phyloP scores from a whole-genome alignment of 805 yeast species.

The Candida corydali region DNA sequence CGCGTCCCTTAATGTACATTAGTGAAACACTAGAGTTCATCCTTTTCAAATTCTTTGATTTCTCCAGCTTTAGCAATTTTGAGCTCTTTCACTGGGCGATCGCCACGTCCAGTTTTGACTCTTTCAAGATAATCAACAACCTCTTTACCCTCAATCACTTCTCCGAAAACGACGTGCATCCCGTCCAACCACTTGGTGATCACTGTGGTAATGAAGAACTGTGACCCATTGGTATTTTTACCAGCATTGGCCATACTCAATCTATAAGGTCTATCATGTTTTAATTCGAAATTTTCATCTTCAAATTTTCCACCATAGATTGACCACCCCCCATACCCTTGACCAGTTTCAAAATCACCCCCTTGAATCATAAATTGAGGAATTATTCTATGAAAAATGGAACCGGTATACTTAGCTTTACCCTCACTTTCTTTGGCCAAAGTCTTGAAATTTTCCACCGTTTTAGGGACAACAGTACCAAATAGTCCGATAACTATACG shows the following conservation, averaged over 20 bases:
- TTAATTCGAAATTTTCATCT: slow-evolving; percentile 72
- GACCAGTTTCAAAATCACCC: slow-evolving; percentile 46
- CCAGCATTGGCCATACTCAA: slow-evolving; percentile 98
- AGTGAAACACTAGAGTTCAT: slow-evolving; percentile 28
- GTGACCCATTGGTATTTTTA: slow-evolving; percentile 97
- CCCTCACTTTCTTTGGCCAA: slow-evolving; percentile 52
- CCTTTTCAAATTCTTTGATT: slow-evolving; percentile 14
- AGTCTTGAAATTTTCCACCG: slow-evolving; percentile 94
- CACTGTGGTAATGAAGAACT: slow-evolving; percentile 93
- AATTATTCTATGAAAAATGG: slow-evolving; percentile 46
- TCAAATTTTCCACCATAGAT: slow-evolving; percentile 68
- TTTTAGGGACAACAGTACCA: slow-evolving; percentile 90
- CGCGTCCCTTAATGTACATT: too few relatives aligned
- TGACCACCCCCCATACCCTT: slow-evolving; percentile 45
- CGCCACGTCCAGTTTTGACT: slow-evolving; percentile 60
- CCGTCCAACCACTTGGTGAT: slow-evolving; percentile 90
- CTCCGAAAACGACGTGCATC: slow-evolving; percentile 94
- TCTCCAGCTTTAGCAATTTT: slow-evolving; percentile 66
- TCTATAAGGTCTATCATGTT: slow-evolving; percentile 76
- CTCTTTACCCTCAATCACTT: slow-evolving; percentile 85
- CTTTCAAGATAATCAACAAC: slow-evolving; percentile 71
- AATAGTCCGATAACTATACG: slow-evolving; percentile 83
- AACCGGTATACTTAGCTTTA: slow-evolving; percentile 36
- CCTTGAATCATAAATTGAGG: slow-evolving; percentile 48
- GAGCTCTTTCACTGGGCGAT: slow-evolving; percentile 66